Conservation (phyloP, 192 early-diverging fungal genomes). For the Jimgerdemannia lactiflua region DNA sequence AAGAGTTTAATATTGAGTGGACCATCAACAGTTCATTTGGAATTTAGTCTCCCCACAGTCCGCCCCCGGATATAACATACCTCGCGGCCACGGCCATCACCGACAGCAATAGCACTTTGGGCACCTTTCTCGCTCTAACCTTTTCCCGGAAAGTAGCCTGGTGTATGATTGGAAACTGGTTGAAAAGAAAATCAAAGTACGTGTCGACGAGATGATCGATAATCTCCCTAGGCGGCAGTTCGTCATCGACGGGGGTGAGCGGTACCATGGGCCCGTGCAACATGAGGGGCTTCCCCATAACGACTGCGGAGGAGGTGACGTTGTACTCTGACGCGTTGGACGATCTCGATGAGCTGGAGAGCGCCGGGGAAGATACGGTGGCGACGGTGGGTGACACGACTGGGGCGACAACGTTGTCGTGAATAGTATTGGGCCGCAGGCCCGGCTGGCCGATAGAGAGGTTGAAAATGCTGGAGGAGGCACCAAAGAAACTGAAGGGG, state of each 20-base stretch:
- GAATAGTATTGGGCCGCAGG: too few relatives aligned
- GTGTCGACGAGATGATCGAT: conserved; percentile 45
- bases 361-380: not conserved
- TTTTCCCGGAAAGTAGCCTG: conserved; percentile 39
- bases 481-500: not conserved
- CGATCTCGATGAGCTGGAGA: not conserved
- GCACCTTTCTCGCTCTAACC: conserved; percentile 35
- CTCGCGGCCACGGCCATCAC: conserved; percentile 46
- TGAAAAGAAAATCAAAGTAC: conserved; percentile 45
- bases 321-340: too few relatives aligned
- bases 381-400: not conserved
- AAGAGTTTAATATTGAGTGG: not conserved
- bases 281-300: too few relatives aligned
- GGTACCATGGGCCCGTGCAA: conserved; percentile 2
- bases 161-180: conserved; percentile 47
- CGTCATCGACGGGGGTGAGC: conserved; percentile 1
- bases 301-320: too few relatives aligned
- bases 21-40: conserved; percentile 1
- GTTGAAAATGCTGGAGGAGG: too few relatives aligned
- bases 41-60: not conserved
- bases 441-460: too few relatives aligned
- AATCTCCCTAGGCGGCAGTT: conserved; percentile 37
- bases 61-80: conserved; percentile 9
- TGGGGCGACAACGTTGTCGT: too few relatives aligned
- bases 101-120: conserved; percentile 41